phyloP scores from a whole-genome alignment of 2,329 filamentous ascomycete species.

The Stemphylium vesicarium region DNA sequence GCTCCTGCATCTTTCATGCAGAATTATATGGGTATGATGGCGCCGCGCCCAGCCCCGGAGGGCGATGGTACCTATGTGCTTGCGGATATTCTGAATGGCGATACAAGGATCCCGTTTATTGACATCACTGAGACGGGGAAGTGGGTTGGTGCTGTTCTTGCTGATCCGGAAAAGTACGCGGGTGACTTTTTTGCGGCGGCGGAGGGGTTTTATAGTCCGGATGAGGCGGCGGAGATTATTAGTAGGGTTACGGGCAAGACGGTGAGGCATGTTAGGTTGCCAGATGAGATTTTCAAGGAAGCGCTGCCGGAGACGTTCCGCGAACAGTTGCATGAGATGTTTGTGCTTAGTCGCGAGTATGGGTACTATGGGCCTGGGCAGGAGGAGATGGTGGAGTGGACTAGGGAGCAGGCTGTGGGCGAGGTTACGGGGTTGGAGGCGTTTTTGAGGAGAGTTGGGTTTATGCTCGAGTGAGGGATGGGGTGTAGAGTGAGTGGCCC shows the following conservation, averaged over 20 bases:
- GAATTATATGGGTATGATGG: conserved; percentile 45
- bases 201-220: conserved; percentile 47
- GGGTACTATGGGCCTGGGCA: conserved; percentile 38
- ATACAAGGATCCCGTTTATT: conserved; percentile 51
- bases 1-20: conserved; percentile 63
- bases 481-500: too few species aligned
- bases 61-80: conserved; percentile 39
- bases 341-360: conserved; percentile 31
- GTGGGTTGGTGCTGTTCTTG: conserved; percentile 51
- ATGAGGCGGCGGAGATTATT: conserved; percentile 51
- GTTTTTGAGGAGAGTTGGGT: conserved; percentile 32
- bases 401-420: conserved; percentile 30
- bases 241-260: conserved; percentile 50
- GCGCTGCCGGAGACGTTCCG: conserved; percentile 27
- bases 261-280: conserved; percentile 31
- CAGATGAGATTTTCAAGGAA: conserved; percentile 35
- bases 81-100: conserved; percentile 8
- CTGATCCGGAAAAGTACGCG: conserved; percentile 52
- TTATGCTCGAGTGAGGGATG: conserved; percentile 25
- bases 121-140: conserved; percentile 57
- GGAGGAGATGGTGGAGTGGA: conserved; percentile 35
- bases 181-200: conserved; percentile 57
- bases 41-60: conserved; percentile 16
- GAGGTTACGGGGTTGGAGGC: conserved; percentile 35
- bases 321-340: conserved; percentile 38